A percentile compares a stretch with the other conserved stretches of the same genome.
These are phyloP conservation scores for Fennellomyces sp. DNA, from an alignment of 371 early-diverging fungal genomes.

Conservation along the genomic window DNA sequence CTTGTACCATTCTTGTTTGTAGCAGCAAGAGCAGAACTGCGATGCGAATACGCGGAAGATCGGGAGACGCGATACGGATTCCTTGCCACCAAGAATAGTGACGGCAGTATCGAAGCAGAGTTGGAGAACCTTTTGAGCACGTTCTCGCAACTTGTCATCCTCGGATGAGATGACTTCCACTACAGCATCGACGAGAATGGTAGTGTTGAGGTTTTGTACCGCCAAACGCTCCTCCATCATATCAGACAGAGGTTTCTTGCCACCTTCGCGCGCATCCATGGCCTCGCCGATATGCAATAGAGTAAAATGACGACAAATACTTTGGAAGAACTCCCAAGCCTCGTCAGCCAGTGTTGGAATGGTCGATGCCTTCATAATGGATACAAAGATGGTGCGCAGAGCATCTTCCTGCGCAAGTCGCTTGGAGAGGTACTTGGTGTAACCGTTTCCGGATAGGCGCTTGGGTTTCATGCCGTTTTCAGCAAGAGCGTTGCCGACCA, in stretches of 20 bases:
- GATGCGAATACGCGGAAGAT: slow-evolving; percentile 80
- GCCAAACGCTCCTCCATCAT: slow-evolving; percentile 49
- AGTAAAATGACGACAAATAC: slow-evolving; percentile 78
- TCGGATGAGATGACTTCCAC: slow-evolving; percentile 81
- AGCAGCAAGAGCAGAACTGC: slow-evolving; percentile 84
- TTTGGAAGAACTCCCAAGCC: slow-evolving; percentile 69
- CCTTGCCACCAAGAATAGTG: slow-evolving; percentile 61
- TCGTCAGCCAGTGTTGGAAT: slow-evolving; percentile 66
- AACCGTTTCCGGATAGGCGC: slow-evolving; percentile 41
- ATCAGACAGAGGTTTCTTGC: slow-evolving; percentile 48
- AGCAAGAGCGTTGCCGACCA: slow-evolving; percentile 33
- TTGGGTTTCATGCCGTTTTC: slow-evolving; percentile 45
- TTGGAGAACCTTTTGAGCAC: slow-evolving; percentile 71
- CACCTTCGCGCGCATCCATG: slow-evolving; percentile 58
- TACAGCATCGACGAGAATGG: slow-evolving; percentile 77
- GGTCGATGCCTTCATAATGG: slow-evolving; percentile 71
- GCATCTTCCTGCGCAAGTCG: slow-evolving; percentile 72
- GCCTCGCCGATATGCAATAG: slow-evolving; percentile 72
- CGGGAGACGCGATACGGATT: slow-evolving; percentile 64
- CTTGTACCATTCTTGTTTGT: slow-evolving; percentile 81
- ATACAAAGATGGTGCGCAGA: slow-evolving; percentile 60
- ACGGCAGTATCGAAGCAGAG: slow-evolving; percentile 68
- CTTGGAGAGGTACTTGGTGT: slow-evolving; percentile 49
- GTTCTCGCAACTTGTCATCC: slow-evolving; percentile 58
- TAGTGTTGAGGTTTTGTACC: slow-evolving; percentile 56